Percentiles rank a stretch among this genome's conserved stretches.
Evolutionary conservation across 805 yeast species (phyloP).

Genomic region (Kregervanrija delftensis): DNA sequence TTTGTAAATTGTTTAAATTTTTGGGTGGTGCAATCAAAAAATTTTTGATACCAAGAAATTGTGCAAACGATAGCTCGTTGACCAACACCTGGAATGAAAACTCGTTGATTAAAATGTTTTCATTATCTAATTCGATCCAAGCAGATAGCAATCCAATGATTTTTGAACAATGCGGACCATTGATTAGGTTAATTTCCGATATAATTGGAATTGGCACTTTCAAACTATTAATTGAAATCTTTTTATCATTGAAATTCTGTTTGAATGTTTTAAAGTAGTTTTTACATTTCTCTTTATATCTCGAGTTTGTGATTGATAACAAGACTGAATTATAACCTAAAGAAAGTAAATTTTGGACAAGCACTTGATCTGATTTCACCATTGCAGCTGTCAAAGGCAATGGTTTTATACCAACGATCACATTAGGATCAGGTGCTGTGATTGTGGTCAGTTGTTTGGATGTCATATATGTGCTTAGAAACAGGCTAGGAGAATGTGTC

Average conservation of each 20-base stretch:
- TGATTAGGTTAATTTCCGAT: conserved; percentile 35
- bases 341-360: conserved; percentile 20
- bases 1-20: conserved; percentile 43
- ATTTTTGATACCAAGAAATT: conserved; percentile 48
- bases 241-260: neutral
- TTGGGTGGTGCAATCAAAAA: conserved; percentile 61
- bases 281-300: conserved; percentile 39
- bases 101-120: conserved; percentile 40
- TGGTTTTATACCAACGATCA: conserved; percentile 40
- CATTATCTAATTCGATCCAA: conserved; percentile 64
- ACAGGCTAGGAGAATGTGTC: too few relatives aligned
- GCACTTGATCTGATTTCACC: conserved; percentile 23
- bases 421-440: too few relatives aligned
- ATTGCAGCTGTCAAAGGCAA: conserved; percentile 25
- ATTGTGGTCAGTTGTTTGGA: too few relatives aligned
- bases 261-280: conserved; percentile 30
- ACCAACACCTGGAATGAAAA: conserved; percentile 50
- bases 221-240: conserved; percentile 15
- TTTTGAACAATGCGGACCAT: conserved; percentile 34
- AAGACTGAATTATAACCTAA: conserved; percentile 47
- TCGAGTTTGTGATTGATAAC: conserved; percentile 46
- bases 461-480: too few relatives aligned
- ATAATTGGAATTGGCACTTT: conserved; percentile 34
- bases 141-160: conserved; percentile 55
- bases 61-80: conserved; percentile 54